A percentile compares a stretch with the other conserved stretches of the same genome.
Evolutionary conservation across 2,329 filamentous ascomycete genomes (phyloP).

Genomic region (Beauveria medogensis): DNA sequence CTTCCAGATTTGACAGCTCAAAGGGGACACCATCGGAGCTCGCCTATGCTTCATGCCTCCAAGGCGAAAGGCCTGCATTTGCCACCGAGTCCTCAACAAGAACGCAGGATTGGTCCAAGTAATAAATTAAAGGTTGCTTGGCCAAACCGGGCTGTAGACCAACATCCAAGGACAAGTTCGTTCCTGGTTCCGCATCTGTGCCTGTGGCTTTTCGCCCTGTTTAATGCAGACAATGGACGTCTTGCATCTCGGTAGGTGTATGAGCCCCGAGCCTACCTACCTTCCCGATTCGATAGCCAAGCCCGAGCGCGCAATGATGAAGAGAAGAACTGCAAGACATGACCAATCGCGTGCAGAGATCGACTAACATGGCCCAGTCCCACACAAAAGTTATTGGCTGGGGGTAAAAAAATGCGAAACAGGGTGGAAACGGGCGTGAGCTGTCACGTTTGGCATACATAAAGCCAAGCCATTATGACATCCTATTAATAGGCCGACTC

Average conservation of each 20-base stretch:
- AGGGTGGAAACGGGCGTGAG: background rate
- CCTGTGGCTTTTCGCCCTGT: no score
- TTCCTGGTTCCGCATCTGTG: background rate
- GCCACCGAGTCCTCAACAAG: no score
- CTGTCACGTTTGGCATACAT: background rate
- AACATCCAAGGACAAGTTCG: background rate
- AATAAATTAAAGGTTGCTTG: background rate
- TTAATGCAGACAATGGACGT: background rate
- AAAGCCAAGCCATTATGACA: background rate
- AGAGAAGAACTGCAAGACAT: background rate
- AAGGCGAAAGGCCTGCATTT: no score
- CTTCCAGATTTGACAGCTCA: no score
- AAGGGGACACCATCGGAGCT: no score
- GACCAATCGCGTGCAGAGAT: background rate
- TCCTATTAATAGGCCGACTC: no score
- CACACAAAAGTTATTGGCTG: background rate
- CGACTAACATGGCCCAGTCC: background rate
- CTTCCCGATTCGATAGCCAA: background rate
- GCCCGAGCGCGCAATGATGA: no score
- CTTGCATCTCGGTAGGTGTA: background rate
- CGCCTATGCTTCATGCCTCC: no score
- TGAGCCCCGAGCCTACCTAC: no score
- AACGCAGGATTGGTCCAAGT: no score
- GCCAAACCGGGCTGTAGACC: background rate
- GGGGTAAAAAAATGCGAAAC: background rate